Evolutionary conservation across 805 yeast genomes (phyloP).

Genomic region (Geotrichum ghanense): DNA sequence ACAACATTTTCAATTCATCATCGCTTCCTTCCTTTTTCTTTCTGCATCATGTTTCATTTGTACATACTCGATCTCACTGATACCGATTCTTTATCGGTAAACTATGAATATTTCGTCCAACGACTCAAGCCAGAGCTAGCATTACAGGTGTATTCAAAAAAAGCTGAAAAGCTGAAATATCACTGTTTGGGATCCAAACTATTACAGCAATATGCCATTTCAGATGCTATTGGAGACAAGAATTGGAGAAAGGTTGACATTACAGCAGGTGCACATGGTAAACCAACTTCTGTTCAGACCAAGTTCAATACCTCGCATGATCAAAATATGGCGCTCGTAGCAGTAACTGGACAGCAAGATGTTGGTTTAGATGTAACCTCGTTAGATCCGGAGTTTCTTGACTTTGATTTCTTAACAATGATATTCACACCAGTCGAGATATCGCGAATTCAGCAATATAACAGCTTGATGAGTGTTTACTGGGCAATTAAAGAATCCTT

Average conservation of each 20-base stretch:
- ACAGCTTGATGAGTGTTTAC: conserved; percentile 7
- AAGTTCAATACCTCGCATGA: conserved; percentile 15
- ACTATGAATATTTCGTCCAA: too few relatives aligned
- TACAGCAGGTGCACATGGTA: conserved; percentile 6
- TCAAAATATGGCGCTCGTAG: conserved; percentile 9
- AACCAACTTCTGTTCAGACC: conserved; percentile 9
- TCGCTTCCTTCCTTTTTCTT: too few relatives aligned
- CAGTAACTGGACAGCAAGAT: conserved; percentile 6
- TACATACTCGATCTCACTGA: too few relatives aligned
- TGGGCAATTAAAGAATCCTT: conserved; percentile 21
- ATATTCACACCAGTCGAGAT: conserved; percentile 6
- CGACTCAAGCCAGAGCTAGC: too few relatives aligned
- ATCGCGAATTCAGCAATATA: neutral
- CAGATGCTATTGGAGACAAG: conserved; percentile 2
- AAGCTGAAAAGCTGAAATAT: neutral
- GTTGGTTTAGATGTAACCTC: conserved; percentile 17
- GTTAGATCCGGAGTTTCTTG: conserved; percentile 9
- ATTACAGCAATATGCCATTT: conserved; percentile 7
- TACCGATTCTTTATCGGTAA: too few relatives aligned
- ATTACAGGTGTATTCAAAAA: neutral
- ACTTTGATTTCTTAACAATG: conserved; percentile 4
- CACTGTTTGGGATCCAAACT: conserved; percentile 4
- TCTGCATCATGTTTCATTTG: too few relatives aligned
- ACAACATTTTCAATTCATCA: too few relatives aligned
- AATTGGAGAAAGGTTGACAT: neutral